These are phyloP conservation scores for Spergularia azorica DNA, from an alignment of 179 eudicot genomes.

Conservation along the genomic window DNA sequence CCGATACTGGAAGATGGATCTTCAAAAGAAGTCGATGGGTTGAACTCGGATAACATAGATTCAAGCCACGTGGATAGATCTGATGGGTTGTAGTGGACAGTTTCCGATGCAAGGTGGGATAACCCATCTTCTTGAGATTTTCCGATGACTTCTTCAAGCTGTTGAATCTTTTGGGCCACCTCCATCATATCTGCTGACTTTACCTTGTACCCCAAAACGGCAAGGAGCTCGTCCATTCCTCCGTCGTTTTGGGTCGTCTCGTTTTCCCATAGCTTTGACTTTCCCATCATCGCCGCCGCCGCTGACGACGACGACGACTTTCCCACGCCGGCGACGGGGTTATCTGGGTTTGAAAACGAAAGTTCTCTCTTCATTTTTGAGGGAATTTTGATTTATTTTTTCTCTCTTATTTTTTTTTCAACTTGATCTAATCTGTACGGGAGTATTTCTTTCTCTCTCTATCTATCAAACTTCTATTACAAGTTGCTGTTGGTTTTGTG, in stretches of 20 bases:
- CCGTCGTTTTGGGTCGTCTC: slow-evolving; percentile 35
- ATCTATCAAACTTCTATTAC: background rate
- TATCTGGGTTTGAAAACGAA: slow-evolving; percentile 22
- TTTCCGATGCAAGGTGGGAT: slow-evolving; percentile 48
- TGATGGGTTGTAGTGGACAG: slow-evolving; percentile 83
- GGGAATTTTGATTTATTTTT: background rate
- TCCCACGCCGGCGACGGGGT: background rate
- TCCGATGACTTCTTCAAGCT: slow-evolving; percentile 66
- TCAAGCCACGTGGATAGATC: slow-evolving; percentile 80
- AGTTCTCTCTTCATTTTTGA: slow-evolving; percentile 56
- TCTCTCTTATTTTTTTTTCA: background rate
- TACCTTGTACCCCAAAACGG: slow-evolving; percentile 84
- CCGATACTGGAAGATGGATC: slow-evolving; percentile 16
- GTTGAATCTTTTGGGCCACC: slow-evolving; percentile 75
- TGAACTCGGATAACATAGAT: slow-evolving; percentile 68
- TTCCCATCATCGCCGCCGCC: slow-evolving; percentile 19
- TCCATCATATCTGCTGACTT: slow-evolving; percentile 70
- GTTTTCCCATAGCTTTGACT: slow-evolving; percentile 45
- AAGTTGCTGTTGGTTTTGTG: too few species aligned
- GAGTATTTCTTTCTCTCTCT: too few species aligned
- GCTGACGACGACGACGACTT: slow-evolving; percentile 2
- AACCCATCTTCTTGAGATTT: slow-evolving; percentile 54
- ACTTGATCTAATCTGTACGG: background rate
- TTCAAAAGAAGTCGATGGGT: slow-evolving; percentile 9
- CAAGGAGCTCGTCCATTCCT: slow-evolving; percentile 75